These are phyloP conservation scores for Backusella psychrophila DNA, from an alignment of 192 early-diverging fungal species.

Conservation along the genomic window DNA sequence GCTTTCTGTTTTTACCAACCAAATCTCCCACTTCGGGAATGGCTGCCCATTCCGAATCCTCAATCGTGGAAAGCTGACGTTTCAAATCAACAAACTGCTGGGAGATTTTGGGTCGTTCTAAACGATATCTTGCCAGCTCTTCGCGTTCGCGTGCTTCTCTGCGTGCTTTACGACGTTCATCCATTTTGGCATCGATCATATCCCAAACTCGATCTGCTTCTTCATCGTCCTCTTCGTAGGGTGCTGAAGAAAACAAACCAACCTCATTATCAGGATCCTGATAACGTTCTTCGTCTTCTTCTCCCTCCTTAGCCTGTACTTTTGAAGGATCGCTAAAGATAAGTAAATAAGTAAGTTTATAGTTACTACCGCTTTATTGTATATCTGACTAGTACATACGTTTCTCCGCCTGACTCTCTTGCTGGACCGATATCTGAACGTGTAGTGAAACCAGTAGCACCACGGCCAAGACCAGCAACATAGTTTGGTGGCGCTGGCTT, in stretches of 20 bases:
- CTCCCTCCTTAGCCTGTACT: constrained; percentile 42
- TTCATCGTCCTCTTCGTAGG: constrained; percentile 96
- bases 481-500: constrained; percentile 95
- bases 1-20: constrained; percentile 74
- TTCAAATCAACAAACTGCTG: constrained; percentile 92
- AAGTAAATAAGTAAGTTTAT: not conserved
- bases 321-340: constrained; percentile 5
- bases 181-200: constrained; percentile 87
- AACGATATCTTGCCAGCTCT: constrained; percentile 62
- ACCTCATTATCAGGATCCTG: constrained; percentile 94
- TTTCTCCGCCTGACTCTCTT: constrained; percentile 61
- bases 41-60: constrained; percentile 85
- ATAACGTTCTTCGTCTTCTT: constrained; percentile 73
- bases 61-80: constrained; percentile 71
- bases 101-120: constrained; percentile 78
- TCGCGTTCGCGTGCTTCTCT: constrained; percentile 75
- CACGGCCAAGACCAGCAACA: constrained; percentile 95
- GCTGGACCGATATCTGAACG: constrained; percentile 98
- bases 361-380: not conserved
- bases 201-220: constrained; percentile 95
- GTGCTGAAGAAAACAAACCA: constrained; percentile 81
- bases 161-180: constrained; percentile 73
- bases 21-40: constrained; percentile 82
- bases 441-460: constrained; percentile 96
- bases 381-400: constrained; percentile 31